phyloP scores from a whole-genome alignment of 345 rosid genomes.

The Odontarrhena argentea region DNA sequence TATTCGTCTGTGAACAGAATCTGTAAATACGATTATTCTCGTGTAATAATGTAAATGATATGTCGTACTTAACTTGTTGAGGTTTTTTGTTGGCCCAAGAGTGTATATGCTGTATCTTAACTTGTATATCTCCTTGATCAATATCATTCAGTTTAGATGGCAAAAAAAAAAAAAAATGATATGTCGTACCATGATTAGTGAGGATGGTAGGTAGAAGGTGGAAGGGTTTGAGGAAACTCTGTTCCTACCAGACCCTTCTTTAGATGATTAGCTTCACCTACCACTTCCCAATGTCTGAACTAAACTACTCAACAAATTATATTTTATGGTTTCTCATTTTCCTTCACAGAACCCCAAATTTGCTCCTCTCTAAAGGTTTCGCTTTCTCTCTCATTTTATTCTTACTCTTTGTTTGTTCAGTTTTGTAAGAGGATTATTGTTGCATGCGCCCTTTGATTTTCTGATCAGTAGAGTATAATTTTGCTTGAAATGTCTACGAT shows the following conservation, averaged over 20 bases:
- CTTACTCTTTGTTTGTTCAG: constrained; percentile 21
- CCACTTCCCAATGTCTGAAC: constrained; percentile 18
- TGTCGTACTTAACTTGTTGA: no score
- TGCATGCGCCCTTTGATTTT: not conserved
- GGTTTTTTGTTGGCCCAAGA: no score
- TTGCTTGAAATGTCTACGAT: constrained; percentile 5
- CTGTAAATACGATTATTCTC: no score
- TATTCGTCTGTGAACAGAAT: no score
- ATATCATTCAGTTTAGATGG: no score
- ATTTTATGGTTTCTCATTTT: constrained; percentile 6
- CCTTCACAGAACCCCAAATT: constrained; percentile 25
- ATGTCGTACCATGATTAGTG: not conserved
- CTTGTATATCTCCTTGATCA: no score
- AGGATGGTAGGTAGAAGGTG: constrained; percentile 25
- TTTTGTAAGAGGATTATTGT: constrained; percentile 8
- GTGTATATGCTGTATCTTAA: no score
- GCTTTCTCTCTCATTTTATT: constrained; percentile 1
- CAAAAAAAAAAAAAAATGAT: no score
- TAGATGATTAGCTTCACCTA: constrained; percentile 37
- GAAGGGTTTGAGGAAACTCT: not conserved
- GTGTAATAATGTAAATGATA: no score
- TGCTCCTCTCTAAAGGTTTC: constrained; percentile 32
- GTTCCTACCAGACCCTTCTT: constrained; percentile 29
- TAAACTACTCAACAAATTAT: not conserved
- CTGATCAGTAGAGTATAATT: constrained; percentile 1